A percentile compares a stretch with the other conserved stretches of the same genome.
Evolutionary conservation across 2,329 filamentous ascomycete genomes (phyloP).

Genomic region (Monosporascus sp.): DNA sequence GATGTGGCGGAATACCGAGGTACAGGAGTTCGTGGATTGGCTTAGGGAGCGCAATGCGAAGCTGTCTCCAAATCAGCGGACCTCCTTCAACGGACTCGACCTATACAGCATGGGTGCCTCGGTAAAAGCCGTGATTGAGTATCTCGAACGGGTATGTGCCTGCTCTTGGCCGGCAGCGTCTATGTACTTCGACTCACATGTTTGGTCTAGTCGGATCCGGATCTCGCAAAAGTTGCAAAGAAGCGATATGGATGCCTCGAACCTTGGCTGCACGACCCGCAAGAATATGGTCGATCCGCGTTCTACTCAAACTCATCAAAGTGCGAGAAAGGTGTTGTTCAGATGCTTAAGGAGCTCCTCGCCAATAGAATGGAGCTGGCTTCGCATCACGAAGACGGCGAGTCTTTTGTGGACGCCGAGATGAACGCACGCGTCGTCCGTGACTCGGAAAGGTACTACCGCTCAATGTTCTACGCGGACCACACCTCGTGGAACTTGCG

Average conservation of each 20-base stretch:
- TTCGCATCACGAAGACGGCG: conserved; percentile 29
- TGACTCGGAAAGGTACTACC: conserved; percentile 47
- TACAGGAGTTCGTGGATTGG: conserved; percentile 47
- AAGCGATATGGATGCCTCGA: conserved; percentile 40
- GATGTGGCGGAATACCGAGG: conserved; percentile 51
- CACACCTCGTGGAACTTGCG: conserved; percentile 45
- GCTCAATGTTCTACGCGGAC: conserved; percentile 44
- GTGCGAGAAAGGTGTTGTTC: conserved; percentile 40
- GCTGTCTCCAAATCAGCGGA: conserved; percentile 20
- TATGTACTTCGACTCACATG: neutral
- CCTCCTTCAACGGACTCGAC: conserved; percentile 43
- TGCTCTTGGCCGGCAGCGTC: too few species aligned
- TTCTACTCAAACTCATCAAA: conserved; percentile 30
- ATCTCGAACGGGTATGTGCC: conserved; percentile 31
- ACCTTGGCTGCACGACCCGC: conserved; percentile 43
- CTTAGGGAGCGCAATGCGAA: conserved; percentile 37
- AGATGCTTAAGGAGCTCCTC: conserved; percentile 39
- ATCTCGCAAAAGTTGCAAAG: conserved; percentile 36
- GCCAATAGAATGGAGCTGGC: conserved; percentile 35
- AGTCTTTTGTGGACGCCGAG: conserved; percentile 42
- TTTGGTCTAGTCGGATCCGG: conserved; percentile 29
- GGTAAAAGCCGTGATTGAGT: conserved; percentile 27
- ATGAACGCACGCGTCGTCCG: conserved; percentile 43
- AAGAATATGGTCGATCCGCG: conserved; percentile 40
- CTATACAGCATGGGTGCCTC: conserved; percentile 23